phyloP scores from a whole-genome alignment of 1,284 basidiomycete species.

The Ganoderma sinense region DNA sequence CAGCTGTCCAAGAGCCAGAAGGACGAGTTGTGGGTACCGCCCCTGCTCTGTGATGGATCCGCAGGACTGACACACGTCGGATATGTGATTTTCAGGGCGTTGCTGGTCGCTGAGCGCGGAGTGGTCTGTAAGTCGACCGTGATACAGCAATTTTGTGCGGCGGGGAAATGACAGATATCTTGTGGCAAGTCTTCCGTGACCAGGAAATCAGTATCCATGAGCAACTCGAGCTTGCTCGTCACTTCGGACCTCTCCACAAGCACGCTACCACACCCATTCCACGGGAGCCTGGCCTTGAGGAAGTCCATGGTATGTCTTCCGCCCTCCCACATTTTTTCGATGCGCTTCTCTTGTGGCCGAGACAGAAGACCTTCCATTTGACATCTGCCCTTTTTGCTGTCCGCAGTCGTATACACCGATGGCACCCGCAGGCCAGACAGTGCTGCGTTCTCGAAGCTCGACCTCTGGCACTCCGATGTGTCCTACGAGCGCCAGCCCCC shows the following conservation, averaged over 20 bases:
- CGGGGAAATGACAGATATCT: constrained; percentile 22
- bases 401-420: constrained; percentile 73
- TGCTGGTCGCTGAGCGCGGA: constrained; percentile 74
- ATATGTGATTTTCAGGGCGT: constrained; percentile 49
- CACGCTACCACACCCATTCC: constrained; percentile 85
- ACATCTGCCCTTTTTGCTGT: constrained; percentile 14
- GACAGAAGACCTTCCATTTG: background rate
- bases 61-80: constrained; percentile 15
- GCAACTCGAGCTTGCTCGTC: constrained; percentile 74
- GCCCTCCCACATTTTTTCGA: background rate
- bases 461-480: constrained; percentile 88
- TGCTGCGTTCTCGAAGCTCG: constrained; percentile 74
- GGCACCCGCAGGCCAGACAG: constrained; percentile 73
- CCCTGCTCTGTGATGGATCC: background rate
- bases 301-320: constrained; percentile 70
- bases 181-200: constrained; percentile 67
- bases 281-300: constrained; percentile 73
- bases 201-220: constrained; percentile 75
- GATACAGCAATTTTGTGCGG: background rate
- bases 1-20: constrained; percentile 67
- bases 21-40: constrained; percentile 63
- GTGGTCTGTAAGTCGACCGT: constrained; percentile 62
- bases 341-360: background rate
- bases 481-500: constrained; percentile 82
- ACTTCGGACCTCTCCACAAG: constrained; percentile 84